Base-by-base conservation (phyloP, 2,329 filamentous ascomycete genomes). In the Emmonsiellopsis sp. region DNA sequence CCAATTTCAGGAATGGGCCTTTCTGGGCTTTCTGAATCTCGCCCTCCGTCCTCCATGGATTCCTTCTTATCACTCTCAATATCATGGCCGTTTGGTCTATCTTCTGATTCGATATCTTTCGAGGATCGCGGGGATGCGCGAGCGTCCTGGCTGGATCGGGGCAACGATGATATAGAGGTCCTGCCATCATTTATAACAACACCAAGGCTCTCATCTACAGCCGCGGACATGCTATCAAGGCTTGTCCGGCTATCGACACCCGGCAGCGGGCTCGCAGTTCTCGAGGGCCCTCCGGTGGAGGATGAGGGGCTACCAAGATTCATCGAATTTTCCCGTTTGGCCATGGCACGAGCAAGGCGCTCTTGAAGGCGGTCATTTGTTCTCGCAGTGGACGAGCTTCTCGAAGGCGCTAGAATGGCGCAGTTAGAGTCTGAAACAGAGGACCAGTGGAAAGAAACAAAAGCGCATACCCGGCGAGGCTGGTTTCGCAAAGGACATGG, bases 301-400 rank as follows among this genome's bases (percentile, higher is more conserved):
- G 77, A 69, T 57, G 72, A 69, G 53, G 70, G 74, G 21, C 70
- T 73, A 32, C 73, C 74, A 33, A 74, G 65, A 52, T 73, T 75
- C 40, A 70, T 66, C 2, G 73, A 67, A n/a, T 76, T 72, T 54
- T 78, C 80, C 64, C 86, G 88, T 55, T 85, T 85, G 2, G 85
- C 88, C 62, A 96, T 82, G 33, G 91, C 93, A 64, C 88, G 88
- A 33, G 92, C 92, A 56, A 98, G 77, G 57, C 90, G 81, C 67
- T 95, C 91, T 66, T 96, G 91, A 43, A 98, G 76, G 51, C 90
- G 83, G 62, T 94, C 90, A 70, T 89, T 93, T 56, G 80, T 75
- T 59, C 82, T 80, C 57, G 77, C 81, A 42, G 79, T 82, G 5
- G 86, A 86, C 21, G 85, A 79, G 58, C 76, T 82, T 64, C 85